Percentiles rank a stretch among this genome's conserved stretches.
Conservation (phyloP, 139 green algal species). For the Chlorella sp. region DNA sequence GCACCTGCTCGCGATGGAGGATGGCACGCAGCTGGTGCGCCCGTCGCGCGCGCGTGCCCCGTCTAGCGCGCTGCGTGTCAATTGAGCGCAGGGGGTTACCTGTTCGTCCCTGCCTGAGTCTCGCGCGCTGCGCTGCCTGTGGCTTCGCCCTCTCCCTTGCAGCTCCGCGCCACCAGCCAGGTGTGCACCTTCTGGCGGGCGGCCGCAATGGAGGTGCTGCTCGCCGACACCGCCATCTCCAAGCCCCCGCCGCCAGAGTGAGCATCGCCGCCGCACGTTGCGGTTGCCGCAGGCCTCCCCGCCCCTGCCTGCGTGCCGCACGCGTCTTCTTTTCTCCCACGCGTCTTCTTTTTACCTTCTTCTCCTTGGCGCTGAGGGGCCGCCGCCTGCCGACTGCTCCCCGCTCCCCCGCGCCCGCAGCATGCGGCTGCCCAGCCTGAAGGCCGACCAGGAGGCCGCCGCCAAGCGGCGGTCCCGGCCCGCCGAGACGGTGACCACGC, state of each 20-base stretch:
- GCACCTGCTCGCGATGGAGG: no score
- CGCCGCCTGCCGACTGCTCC: neutral
- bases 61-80: no score
- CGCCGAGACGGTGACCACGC: conserved; percentile 9
- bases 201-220: conserved; percentile 15
- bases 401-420: conserved; percentile 1
- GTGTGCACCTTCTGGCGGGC: conserved; percentile 28
- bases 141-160: neutral
- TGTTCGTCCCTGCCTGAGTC: no score
- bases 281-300: neutral
- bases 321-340: no score
- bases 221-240: conserved; percentile 35
- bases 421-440: conserved; percentile 2
- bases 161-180: conserved; percentile 20
- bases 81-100: no score
- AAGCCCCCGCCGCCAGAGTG: conserved; percentile 23
- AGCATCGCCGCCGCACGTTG: neutral
- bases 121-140: no score
- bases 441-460: no score
- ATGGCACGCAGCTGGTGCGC: no score
- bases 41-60: no score
- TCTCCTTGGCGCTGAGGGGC: no score
- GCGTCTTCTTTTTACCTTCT: no score
- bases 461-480: no score
- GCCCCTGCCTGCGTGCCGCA: neutral